Percentiles rank a stretch among this genome's conserved stretches.
Evolutionary conservation across 345 rosid genomes (phyloP).

Genomic region (Aquilaria yunnanensis): DNA sequence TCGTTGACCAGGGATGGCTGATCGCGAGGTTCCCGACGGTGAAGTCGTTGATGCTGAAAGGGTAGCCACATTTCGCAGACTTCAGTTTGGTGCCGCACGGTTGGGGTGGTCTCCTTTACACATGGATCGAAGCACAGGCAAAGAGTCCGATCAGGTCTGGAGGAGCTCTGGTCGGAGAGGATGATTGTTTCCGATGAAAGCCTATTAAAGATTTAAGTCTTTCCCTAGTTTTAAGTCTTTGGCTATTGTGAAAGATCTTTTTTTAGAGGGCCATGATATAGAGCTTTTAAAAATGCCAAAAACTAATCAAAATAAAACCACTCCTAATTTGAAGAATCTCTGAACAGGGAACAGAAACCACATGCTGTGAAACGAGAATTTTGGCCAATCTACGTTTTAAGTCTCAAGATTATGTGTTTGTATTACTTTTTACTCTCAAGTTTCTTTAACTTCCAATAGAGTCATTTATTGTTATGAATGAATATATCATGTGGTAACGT

Average conservation of each 20-base stretch:
- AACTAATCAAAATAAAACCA: no score
- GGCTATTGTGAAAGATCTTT: constrained; percentile 43
- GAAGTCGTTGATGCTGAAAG: constrained; percentile 61
- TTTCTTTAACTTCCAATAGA: no score
- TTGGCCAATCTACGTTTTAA: no score
- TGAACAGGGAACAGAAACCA: no score
- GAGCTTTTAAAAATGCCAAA: no score
- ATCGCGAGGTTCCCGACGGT: constrained; percentile 60
- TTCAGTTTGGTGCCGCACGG: constrained; percentile 80
- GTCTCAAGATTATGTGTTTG: no score
- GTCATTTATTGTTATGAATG: no score
- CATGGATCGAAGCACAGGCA: constrained; percentile 76
- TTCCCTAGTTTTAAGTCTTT: constrained; percentile 69
- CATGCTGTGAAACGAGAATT: no score
- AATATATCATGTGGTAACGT: no score
- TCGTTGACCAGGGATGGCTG: constrained; percentile 60
- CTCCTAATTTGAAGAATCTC: no score
- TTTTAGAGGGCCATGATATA: no score
- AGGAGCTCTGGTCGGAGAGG: constrained; percentile 86
- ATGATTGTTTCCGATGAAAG: constrained; percentile 80
- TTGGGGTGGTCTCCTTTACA: constrained; percentile 69
- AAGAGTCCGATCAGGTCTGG: constrained; percentile 41
- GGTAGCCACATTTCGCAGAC: constrained; percentile 93
- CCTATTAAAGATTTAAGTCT: constrained; percentile 54
- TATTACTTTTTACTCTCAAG: no score